Conservation (phyloP, 257 asterid genomes). For the Salvia hispanica region DNA sequence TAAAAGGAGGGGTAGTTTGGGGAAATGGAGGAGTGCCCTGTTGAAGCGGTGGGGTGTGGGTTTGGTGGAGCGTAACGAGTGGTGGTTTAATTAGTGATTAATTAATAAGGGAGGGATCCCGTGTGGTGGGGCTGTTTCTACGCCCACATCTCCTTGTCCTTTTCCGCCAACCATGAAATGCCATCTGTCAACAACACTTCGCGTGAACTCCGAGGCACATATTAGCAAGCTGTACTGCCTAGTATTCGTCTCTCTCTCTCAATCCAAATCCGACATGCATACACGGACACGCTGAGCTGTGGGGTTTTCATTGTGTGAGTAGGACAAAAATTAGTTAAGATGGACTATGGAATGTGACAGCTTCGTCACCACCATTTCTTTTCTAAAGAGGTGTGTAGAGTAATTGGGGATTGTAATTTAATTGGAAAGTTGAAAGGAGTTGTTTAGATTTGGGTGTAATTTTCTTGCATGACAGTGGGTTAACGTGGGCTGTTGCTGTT, state of each 20-base stretch:
- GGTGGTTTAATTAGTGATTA: slow-evolving; percentile 32
- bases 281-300: slow-evolving; percentile 3
- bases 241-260: slow-evolving; percentile 9
- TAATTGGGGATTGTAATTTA: slow-evolving; percentile 7
- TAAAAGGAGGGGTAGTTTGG: slow-evolving; percentile 39
- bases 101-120: slow-evolving; percentile 22
- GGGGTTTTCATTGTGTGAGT: background rate
- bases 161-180: slow-evolving; percentile 37
- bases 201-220: slow-evolving; percentile 44
- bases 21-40: slow-evolving; percentile 50
- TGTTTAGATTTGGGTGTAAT: slow-evolving; percentile 27
- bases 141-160: slow-evolving; percentile 40
- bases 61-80: slow-evolving; percentile 61
- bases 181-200: slow-evolving; percentile 43
- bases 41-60: slow-evolving; percentile 52
- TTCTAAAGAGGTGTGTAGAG: background rate
- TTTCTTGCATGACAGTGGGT: slow-evolving; percentile 30
- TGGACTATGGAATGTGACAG: slow-evolving; percentile 24
- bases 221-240: slow-evolving; percentile 37
- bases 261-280: slow-evolving; percentile 9
- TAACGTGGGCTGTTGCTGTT: slow-evolving; percentile 27
- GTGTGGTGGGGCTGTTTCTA: slow-evolving; percentile 31
- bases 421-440: slow-evolving; percentile 13
- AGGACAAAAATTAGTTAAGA: slow-evolving; percentile 33
- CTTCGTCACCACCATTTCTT: slow-evolving; percentile 32